These are phyloP conservation scores for Claviceps pazoutovae DNA, from an alignment of 2,329 filamentous ascomycete species.

Conservation along the genomic window DNA sequence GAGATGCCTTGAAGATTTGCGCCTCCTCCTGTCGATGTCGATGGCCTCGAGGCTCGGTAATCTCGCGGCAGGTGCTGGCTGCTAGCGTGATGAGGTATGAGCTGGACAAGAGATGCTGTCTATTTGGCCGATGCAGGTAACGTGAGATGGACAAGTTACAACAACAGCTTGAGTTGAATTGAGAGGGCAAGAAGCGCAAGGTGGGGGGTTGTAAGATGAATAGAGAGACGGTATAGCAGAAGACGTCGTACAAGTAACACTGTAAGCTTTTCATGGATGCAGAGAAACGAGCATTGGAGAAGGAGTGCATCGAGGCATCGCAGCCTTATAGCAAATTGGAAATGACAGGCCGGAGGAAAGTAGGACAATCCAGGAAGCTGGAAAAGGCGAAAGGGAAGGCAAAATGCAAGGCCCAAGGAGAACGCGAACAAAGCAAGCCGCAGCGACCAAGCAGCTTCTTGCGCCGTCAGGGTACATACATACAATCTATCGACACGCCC, in stretches of 20 bases:
- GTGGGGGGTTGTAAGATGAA: conserved; percentile 1
- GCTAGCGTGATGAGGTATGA: background rate
- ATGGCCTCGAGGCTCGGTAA: too few species aligned
- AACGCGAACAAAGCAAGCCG: background rate
- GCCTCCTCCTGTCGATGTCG: background rate
- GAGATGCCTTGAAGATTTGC: background rate
- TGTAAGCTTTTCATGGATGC: conserved; percentile 8
- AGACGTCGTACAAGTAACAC: conserved; percentile 7
- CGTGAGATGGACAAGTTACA: background rate
- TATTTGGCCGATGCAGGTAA: background rate
- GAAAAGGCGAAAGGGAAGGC: background rate
- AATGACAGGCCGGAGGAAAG: conserved; percentile 4
- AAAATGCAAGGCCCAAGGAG: background rate
- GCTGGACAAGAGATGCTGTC: background rate
- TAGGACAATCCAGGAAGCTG: background rate
- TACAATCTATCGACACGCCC: conserved; percentile 5
- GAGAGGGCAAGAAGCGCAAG: conserved; percentile 1
- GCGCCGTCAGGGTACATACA: background rate
- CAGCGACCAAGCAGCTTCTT: background rate
- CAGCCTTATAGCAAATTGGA: conserved; percentile 35
- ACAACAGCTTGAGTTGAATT: background rate
- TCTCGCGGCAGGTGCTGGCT: too few species aligned
- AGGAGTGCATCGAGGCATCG: conserved; percentile 29
- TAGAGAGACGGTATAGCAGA: conserved; percentile 4
- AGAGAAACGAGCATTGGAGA: conserved; percentile 13